Conservation (phyloP, 148 eudicot species). For the Chenopodium formosanum region DNA sequence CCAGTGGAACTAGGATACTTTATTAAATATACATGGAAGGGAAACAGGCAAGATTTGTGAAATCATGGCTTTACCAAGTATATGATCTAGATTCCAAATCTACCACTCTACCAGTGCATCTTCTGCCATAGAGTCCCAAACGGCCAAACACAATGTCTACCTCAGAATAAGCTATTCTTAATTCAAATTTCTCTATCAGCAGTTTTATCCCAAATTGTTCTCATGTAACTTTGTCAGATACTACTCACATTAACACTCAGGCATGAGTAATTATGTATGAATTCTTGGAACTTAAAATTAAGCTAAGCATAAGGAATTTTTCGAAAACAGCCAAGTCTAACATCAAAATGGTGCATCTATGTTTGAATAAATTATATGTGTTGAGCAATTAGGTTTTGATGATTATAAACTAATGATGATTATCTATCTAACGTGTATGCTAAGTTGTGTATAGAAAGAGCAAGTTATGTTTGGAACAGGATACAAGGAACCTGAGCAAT, state of each 20-base stretch:
- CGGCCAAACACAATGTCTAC: conserved; percentile 7
- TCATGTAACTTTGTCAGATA: not conserved
- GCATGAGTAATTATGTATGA: not conserved
- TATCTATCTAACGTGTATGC: too few relatives aligned
- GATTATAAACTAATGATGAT: too few relatives aligned
- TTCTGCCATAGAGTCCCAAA: not conserved
- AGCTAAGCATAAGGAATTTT: not conserved
- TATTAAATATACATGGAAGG: not conserved
- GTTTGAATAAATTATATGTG: not conserved
- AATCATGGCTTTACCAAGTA: not conserved
- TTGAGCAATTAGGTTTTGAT: too few relatives aligned
- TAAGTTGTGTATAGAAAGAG: too few relatives aligned
- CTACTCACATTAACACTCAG: not conserved
- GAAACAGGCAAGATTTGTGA: not conserved
- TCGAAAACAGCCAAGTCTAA: not conserved
- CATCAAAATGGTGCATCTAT: not conserved
- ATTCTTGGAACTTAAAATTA: not conserved
- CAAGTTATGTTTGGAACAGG: too few relatives aligned
- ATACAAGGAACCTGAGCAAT: too few relatives aligned
- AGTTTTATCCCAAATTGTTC: not conserved
- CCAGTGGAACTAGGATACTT: not conserved
- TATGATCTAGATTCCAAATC: not conserved
- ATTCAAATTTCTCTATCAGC: not conserved
- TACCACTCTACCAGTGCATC: not conserved
- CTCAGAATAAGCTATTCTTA: not conserved